Evolutionary conservation across 2,329 filamentous ascomycete species (phyloP).

Genomic region (Elsinoe ampelina): DNA sequence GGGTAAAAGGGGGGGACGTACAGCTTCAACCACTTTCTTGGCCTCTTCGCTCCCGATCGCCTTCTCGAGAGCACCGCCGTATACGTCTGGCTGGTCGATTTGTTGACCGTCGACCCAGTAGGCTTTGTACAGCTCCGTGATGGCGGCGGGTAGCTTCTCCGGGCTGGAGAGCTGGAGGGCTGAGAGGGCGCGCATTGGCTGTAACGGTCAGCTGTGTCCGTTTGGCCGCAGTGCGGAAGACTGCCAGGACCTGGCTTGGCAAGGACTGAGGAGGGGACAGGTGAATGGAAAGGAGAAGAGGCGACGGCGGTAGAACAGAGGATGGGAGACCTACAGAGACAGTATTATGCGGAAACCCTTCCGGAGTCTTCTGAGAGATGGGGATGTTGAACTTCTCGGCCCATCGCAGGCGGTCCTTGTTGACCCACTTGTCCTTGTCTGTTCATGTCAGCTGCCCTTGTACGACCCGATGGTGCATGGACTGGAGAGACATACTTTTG

Average conservation of each 20-base stretch:
- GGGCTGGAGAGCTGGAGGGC: constrained; percentile 38
- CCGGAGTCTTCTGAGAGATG: constrained; percentile 35
- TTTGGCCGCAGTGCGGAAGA: too few species aligned
- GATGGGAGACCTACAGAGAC: constrained; percentile 26
- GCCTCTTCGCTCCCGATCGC: constrained; percentile 39
- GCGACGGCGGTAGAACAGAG: constrained; percentile 7
- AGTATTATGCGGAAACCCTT: constrained; percentile 46
- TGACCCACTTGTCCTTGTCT: constrained; percentile 54
- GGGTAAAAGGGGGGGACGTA: too few species aligned
- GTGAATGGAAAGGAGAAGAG: not conserved
- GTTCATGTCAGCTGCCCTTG: not conserved
- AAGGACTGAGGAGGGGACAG: too few species aligned
- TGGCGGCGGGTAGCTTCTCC: constrained; percentile 30
- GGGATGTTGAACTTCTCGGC: constrained; percentile 46
- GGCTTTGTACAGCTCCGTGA: constrained; percentile 41
- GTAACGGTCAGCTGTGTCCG: constrained; percentile 4
- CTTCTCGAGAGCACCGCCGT: constrained; percentile 35
- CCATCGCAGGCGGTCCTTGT: constrained; percentile 46
- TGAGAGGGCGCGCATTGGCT: constrained; percentile 37
- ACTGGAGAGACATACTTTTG: constrained; percentile 37
- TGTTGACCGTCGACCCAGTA: constrained; percentile 44
- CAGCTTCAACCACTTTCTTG: constrained; percentile 33
- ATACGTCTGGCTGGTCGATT: constrained; percentile 37
- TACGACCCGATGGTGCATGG: not conserved
- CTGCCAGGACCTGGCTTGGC: too few species aligned